Percentiles rank a stretch among this genome's conserved stretches.
Evolutionary conservation across 495 filamentous ascomycete genomes (phyloP).

Genomic region (Penicillium manginii): DNA sequence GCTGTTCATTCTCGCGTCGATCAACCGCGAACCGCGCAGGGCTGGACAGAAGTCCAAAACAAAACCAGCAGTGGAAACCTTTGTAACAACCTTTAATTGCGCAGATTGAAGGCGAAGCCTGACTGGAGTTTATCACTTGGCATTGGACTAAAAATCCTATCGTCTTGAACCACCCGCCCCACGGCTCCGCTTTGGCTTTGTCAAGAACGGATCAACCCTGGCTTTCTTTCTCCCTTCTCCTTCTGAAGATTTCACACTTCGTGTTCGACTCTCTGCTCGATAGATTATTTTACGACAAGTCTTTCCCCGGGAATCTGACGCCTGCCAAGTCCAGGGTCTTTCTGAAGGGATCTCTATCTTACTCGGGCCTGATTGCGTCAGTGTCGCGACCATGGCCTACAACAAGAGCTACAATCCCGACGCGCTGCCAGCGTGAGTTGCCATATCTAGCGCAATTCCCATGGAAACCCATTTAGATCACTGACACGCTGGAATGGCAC

Average conservation of each 20-base stretch:
- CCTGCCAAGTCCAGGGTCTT: neutral
- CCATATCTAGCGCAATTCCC: neutral
- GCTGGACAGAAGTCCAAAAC: neutral
- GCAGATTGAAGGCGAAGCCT: constrained; percentile 1
- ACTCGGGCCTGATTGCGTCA: constrained; percentile 33
- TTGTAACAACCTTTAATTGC: neutral
- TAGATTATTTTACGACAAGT: neutral
- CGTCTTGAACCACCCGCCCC: constrained; percentile 29
- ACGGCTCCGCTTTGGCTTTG: constrained; percentile 29
- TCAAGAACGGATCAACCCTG: constrained; percentile 9
- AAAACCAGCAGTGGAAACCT: neutral
- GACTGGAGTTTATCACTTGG: constrained; percentile 13
- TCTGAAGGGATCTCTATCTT: neutral
- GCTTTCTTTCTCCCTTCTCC: constrained; percentile 1
- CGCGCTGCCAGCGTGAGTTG: constrained; percentile 87
- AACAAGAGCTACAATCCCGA: constrained; percentile 94
- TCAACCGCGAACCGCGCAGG: neutral
- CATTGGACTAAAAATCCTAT: constrained; percentile 13
- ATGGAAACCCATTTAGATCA: constrained; percentile 2
- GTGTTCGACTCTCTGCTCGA: no score
- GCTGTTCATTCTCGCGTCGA: neutral
- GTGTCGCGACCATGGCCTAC: constrained; percentile 77
- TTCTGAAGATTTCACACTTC: neutral
- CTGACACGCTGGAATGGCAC: constrained; percentile 21
- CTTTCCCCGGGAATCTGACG: neutral